A percentile compares a stretch with the other conserved stretches of the same genome.
Evolutionary conservation across 768 basidiomycete species (phyloP).

Genomic region (Leccinum boreale): DNA sequence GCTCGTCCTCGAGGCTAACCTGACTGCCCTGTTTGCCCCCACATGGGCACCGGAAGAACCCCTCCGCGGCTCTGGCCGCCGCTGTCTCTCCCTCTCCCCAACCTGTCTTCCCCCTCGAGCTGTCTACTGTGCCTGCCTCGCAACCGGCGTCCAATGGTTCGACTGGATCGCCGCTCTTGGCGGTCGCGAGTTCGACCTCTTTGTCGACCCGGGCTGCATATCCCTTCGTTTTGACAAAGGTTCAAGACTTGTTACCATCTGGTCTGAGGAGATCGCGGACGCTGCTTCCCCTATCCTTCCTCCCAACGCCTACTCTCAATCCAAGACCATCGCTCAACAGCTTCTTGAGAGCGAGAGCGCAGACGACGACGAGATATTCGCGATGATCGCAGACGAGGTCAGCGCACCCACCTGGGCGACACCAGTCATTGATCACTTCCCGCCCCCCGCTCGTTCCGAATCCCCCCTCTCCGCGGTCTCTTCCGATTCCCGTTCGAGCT

Average conservation of each 20-base stretch:
- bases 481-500: slow-evolving; percentile 47
- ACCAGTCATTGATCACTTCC: slow-evolving; percentile 60
- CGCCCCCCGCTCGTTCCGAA: slow-evolving; percentile 46
- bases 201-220: slow-evolving; percentile 77
- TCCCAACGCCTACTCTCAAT: slow-evolving; percentile 19
- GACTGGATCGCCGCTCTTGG: slow-evolving; percentile 76
- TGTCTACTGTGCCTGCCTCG: slow-evolving; percentile 67
- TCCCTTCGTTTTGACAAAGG: slow-evolving; percentile 56
- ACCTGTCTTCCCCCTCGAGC: slow-evolving; percentile 64
- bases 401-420: slow-evolving; percentile 67
- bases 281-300: slow-evolving; percentile 17
- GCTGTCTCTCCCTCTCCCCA: slow-evolving; percentile 73
- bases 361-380: slow-evolving; percentile 71
- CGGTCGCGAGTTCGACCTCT: slow-evolving; percentile 70
- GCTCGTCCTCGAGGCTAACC: slow-evolving; percentile 68
- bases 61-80: slow-evolving; percentile 64
- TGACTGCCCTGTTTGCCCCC: slow-evolving; percentile 63
- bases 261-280: slow-evolving; percentile 54
- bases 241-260: slow-evolving; percentile 56
- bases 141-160: slow-evolving; percentile 73
- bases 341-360: slow-evolving; percentile 68
- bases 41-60: slow-evolving; percentile 67
- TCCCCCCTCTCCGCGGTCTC: slow-evolving; percentile 61
- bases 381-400: slow-evolving; percentile 70
- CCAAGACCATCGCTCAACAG: slow-evolving; percentile 72